phyloP scores from a whole-genome alignment of 345 rosid species.

The Aurinia saxatilis region DNA sequence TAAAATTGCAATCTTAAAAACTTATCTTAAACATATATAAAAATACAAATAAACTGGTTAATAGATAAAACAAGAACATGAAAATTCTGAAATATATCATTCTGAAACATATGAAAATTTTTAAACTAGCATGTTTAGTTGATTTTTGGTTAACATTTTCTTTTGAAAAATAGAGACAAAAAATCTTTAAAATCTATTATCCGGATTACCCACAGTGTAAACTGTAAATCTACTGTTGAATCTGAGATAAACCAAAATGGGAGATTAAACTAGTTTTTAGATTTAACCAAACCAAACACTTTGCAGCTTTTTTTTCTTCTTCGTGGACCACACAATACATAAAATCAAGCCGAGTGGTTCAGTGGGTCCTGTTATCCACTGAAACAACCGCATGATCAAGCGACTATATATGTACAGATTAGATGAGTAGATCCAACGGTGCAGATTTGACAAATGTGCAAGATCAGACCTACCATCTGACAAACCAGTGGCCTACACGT shows the following conservation, averaged over 20 bases:
- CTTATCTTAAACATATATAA: not conserved
- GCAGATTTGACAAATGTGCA: constrained; percentile 5
- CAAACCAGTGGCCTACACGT: constrained; percentile 20
- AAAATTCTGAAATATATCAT: not conserved
- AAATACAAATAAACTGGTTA: not conserved
- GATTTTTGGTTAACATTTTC: no score
- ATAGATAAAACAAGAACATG: not conserved
- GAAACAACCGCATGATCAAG: constrained; percentile 26
- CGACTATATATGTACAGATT: constrained; percentile 2
- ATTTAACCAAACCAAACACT: not conserved
- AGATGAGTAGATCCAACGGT: constrained; percentile 18
- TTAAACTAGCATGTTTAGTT: no score
- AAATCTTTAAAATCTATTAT: not conserved
- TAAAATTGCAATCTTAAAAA: no score
- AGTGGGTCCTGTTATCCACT: constrained; percentile 17
- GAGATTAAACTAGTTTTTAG: not conserved
- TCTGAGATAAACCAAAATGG: not conserved
- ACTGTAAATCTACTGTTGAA: not conserved
- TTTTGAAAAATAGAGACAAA: no score
- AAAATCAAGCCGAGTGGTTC: not conserved
- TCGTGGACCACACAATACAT: not conserved
- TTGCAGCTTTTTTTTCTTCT: not conserved
- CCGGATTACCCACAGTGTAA: not conserved
- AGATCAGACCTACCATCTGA: not conserved
- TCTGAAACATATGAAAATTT: no score